Base-by-base conservation (phyloP, 1,284 basidiomycete species). In the Paramarasmius palmivorus region DNA sequence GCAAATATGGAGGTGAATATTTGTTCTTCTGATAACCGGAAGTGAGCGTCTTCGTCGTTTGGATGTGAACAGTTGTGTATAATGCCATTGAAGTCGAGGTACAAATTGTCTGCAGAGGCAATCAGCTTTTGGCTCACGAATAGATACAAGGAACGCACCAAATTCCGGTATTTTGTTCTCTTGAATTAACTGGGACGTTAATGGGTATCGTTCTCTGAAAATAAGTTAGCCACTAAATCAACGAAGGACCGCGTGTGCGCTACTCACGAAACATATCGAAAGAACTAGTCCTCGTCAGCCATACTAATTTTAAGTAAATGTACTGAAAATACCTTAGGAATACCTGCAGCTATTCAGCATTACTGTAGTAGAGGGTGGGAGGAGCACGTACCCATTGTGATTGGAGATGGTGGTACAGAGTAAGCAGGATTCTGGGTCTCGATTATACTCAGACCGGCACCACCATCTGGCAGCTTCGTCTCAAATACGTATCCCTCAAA, bases 31-130 rank as follows among this genome's bases (percentile, higher is more conserved):
- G 94, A 90, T 62, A 97, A 77, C 57, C 96, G 89, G 73, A 97
- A 98, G 70, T 97, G 93, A 8, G 93, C 91, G 68, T 98, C 93
- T 56, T 87, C 90, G 71, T 99, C 96, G 64, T 95, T 93, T 37
- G 93, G 93, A 74, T 96, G 92, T 36, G 92, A 93, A 68, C 95
- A 98, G 65, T 96, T 93, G 77, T 99, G 96, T 59, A 99, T 98
- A 71, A 99, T 98, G 57, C 93, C 95, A 70, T 99, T 99, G 82
- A 97, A 98, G 71, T 94, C 95, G 61, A 97, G 83, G 71, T 97
- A 95, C 55, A 95, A 73, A 66, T 93, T 93, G 72, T 95, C 91
- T 88, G 61, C 22, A 39, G 12, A 48, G 49, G n/a, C 12, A 23
- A 23, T 41, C 25, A 40, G 32, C 23, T 38, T 39, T 20, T 20